Evolutionary conservation across 768 basidiomycete genomes (phyloP), one percentile per base, ranked within the genome.

Genomic region (Stropharia rugosoannulata): DNA sequence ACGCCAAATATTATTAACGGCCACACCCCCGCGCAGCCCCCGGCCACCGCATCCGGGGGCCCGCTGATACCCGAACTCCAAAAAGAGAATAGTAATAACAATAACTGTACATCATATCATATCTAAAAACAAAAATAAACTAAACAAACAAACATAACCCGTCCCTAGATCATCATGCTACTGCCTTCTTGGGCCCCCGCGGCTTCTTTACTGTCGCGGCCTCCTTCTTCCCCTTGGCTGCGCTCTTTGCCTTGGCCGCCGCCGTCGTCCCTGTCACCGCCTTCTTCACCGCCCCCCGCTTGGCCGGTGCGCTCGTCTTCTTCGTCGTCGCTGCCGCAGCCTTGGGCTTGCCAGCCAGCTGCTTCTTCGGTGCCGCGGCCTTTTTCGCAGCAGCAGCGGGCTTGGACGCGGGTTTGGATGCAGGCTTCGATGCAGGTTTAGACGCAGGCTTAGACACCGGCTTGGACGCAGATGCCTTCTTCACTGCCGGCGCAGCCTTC

Each of bases 201-300:
- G 73, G 76, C 19, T 51, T 57, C 53, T 71, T 59, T 63, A 75
- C 73, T 62, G 73, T 72, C 32, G 71, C 60, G 60, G 75, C 71
- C 61, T 72, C 73, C 19, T 75, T 76, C 59, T 73, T 70, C 13
- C 67, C 70, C 49, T 12, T 36, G 36, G 73, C 73, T 35, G 74
- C 75, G 38, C 72, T 64, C 67, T 77, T 76, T 5, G 73, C 59
- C 61, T 74, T 69, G 46, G 69, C 69, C 32, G 70, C 65, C n/a
- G 67, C 49, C 36, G 70, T 62, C 4, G 64, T 58, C 66, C 74
- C 77, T 35, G 78, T 85, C 22, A 78, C 72, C 58, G 76, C 84
- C 82, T 88, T 89, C 79, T 89, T 89, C 8, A 79, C 83, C 0
- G 76, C 44, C 35, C 77, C 82, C 29, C 82, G 75, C 66, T 80